These are phyloP conservation scores for Myrica gale DNA, from an alignment of 306 rosid genomes.

Conservation along the genomic window DNA sequence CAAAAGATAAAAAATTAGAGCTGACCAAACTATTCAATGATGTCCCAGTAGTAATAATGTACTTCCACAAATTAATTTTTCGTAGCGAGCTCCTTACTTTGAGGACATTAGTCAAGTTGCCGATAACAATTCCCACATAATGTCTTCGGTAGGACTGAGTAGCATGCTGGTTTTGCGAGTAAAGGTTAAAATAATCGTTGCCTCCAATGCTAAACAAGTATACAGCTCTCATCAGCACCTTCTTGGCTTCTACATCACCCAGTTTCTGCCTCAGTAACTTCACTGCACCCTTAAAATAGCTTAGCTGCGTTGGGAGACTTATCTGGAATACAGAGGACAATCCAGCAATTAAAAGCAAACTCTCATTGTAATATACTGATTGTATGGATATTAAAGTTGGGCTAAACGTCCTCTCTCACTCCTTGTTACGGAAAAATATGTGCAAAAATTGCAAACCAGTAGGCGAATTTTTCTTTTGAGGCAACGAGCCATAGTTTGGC, in stretches of 20 bases:
- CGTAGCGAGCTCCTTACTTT: conserved; percentile 17
- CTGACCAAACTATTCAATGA: background rate
- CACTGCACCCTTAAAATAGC: conserved; percentile 31
- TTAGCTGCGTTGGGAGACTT: conserved; percentile 32
- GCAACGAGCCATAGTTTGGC: background rate
- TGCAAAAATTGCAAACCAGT: background rate
- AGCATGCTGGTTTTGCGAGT: conserved; percentile 21
- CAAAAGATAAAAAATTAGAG: background rate
- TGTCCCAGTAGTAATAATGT: background rate
- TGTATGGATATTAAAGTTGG: too few relatives aligned
- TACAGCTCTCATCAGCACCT: conserved; percentile 30
- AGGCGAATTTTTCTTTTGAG: background rate
- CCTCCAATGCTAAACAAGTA: conserved; percentile 40
- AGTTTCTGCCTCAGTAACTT: conserved; percentile 23
- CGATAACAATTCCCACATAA: conserved; percentile 32
- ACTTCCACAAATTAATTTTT: background rate
- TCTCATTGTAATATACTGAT: background rate
- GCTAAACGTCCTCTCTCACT: too few relatives aligned
- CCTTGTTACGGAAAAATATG: too few relatives aligned
- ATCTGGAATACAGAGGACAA: conserved; percentile 28
- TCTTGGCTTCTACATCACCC: conserved; percentile 30
- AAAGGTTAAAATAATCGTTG: conserved; percentile 37
- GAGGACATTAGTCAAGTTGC: conserved; percentile 32
- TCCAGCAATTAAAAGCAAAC: background rate
- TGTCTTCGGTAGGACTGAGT: conserved; percentile 15